Percentiles rank a stretch among this genome's conserved stretches.
Evolutionary conservation across 768 basidiomycete genomes (phyloP).

Genomic region (Termitomyces sp.): DNA sequence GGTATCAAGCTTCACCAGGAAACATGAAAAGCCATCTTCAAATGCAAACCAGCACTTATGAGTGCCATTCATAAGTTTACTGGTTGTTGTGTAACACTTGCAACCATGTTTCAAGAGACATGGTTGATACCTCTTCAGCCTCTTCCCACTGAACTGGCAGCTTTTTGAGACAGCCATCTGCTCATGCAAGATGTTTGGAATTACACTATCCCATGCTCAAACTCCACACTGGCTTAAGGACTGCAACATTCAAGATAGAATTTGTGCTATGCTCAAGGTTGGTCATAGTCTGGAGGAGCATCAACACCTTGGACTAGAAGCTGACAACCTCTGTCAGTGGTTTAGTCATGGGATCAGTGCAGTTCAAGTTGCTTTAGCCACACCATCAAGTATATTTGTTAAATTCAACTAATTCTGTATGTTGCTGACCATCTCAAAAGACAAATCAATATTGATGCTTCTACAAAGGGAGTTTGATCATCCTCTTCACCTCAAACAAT

Average conservation of each 20-base stretch:
- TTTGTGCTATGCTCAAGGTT: slow-evolving; percentile 13
- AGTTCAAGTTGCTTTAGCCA: slow-evolving; percentile 17
- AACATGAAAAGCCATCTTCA: slow-evolving; percentile 26
- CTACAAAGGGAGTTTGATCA: slow-evolving; percentile 11
- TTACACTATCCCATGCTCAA: slow-evolving; percentile 10
- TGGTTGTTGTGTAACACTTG: slow-evolving; percentile 20
- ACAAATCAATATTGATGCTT: slow-evolving; percentile 3
- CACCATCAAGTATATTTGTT: slow-evolving; percentile 12
- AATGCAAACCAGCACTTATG: slow-evolving; percentile 25
- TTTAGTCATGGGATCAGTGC: slow-evolving; percentile 25
- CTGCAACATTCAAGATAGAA: slow-evolving; percentile 13
- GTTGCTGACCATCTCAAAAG: neutral
- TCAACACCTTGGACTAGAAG: slow-evolving; percentile 12
- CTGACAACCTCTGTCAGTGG: slow-evolving; percentile 32
- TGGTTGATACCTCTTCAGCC: slow-evolving; percentile 29
- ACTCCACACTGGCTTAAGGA: slow-evolving; percentile 30
- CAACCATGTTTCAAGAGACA: slow-evolving; percentile 12
- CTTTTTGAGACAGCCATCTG: slow-evolving; percentile 17
- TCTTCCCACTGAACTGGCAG: slow-evolving; percentile 25
- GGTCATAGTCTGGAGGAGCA: slow-evolving; percentile 17
- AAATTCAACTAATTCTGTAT: too few relatives aligned
- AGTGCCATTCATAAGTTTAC: slow-evolving; percentile 27
- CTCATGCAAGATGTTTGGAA: slow-evolving; percentile 38
- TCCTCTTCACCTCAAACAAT: slow-evolving; percentile 10
- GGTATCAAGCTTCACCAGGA: slow-evolving; percentile 31